Percentiles rank a stretch among this genome's conserved stretches.
Evolutionary conservation across 345 rosid genomes (phyloP).

Genomic region (Boechera divaricarpa): DNA sequence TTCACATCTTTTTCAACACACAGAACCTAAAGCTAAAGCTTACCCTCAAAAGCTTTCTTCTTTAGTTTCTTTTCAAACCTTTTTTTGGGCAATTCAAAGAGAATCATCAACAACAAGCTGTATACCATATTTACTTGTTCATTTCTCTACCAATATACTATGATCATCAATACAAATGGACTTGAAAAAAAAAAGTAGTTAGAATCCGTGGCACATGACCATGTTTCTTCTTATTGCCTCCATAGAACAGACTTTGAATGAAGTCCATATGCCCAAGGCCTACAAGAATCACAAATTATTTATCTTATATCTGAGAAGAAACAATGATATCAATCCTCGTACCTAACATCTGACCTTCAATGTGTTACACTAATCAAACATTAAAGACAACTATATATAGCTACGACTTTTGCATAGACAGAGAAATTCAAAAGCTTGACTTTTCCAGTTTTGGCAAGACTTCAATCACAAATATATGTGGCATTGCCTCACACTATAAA

Average conservation of each 20-base stretch:
- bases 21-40: conserved; percentile 38
- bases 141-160: conserved; percentile 22
- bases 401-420: conserved; percentile 39
- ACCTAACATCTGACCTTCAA: conserved; percentile 43
- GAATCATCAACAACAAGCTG: conserved; percentile 37
- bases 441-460: conserved; percentile 38
- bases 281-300: conserved; percentile 21
- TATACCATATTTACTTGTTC: conserved; percentile 35
- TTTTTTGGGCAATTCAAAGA: conserved; percentile 31
- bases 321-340: conserved; percentile 44
- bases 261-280: conserved; percentile 21
- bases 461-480: conserved; percentile 27
- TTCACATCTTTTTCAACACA: conserved; percentile 39
- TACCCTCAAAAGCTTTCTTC: conserved; percentile 49
- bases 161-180: conserved; percentile 4
- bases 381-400: conserved; percentile 34
- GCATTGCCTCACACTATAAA: conserved; percentile 23
- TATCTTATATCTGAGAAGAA: conserved; percentile 17
- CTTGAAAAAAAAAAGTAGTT: background rate
- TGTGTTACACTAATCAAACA: conserved; percentile 41
- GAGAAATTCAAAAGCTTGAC: conserved; percentile 35
- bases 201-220: background rate
- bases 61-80: conserved; percentile 40
- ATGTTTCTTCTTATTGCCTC: conserved; percentile 25
- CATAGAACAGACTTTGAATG: conserved; percentile 2